phyloP scores from a whole-genome alignment of 1,139 yeast genomes.

The Candida neerlandica region DNA sequence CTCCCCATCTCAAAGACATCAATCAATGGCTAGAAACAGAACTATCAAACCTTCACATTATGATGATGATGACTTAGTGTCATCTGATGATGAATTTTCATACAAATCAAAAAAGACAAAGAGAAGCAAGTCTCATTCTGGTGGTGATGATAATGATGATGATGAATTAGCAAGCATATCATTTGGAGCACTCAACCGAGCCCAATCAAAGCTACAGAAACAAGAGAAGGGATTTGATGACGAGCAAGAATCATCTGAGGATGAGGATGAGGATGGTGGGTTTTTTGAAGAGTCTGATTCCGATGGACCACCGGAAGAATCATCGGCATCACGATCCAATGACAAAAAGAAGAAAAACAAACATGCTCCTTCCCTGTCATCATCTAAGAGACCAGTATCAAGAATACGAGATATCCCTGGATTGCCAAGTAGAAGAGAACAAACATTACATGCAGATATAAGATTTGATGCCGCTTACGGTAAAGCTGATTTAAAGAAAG shows the following conservation, averaged over 20 bases:
- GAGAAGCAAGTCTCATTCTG: conserved; percentile 4
- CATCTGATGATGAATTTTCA: conserved; percentile 23
- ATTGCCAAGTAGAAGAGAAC: conserved; percentile 44
- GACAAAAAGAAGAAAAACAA: conserved; percentile 46
- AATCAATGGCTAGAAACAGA: conserved; percentile 12
- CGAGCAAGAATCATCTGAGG: conserved; percentile 20
- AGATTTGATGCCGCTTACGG: conserved; percentile 92
- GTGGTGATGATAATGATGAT: conserved; percentile 21
- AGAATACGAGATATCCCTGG: conserved; percentile 78
- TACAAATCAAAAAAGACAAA: conserved; percentile 14
- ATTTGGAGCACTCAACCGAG: conserved; percentile 61
- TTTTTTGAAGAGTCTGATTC: conserved; percentile 18
- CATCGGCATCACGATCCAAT: conserved; percentile 14
- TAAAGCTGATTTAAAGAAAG: conserved; percentile 66
- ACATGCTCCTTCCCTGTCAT: conserved; percentile 80
- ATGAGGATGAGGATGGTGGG: no score
- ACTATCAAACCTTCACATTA: conserved; percentile 21
- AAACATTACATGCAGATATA: conserved; percentile 67
- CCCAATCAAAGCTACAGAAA: conserved; percentile 51
- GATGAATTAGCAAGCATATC: conserved; percentile 38
- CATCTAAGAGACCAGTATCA: conserved; percentile 73
- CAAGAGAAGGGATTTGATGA: conserved; percentile 24
- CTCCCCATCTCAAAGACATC: not conserved
- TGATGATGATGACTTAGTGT: conserved; percentile 17
- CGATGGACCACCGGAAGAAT: conserved; percentile 21